phyloP scores from a whole-genome alignment of 2,329 filamentous ascomycete species.

The Colletotrichum ledebouriae region DNA sequence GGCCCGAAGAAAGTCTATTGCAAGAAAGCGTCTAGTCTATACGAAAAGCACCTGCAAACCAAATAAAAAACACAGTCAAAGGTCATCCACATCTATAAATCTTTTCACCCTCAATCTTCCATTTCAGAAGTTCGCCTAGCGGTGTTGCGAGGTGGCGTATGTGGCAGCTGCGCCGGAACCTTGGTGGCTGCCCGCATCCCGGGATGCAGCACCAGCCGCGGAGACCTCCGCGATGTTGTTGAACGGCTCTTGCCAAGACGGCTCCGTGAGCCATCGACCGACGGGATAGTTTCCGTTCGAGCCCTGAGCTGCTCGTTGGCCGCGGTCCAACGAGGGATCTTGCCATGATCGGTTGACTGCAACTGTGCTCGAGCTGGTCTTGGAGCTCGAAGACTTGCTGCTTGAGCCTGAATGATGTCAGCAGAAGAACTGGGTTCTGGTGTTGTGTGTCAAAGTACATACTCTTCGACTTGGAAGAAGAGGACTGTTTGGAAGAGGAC shows the following conservation, averaged over 20 bases:
- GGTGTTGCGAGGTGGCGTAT: slow-evolving; percentile 30
- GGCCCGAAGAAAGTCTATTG: slow-evolving; percentile 8
- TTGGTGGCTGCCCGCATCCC: slow-evolving; percentile 5
- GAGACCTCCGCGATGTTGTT: slow-evolving; percentile 37
- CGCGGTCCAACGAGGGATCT: slow-evolving; percentile 21
- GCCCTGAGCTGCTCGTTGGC: slow-evolving; percentile 7
- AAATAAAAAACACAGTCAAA: not conserved
- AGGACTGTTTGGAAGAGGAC: slow-evolving; percentile 22
- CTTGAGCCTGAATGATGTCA: not conserved
- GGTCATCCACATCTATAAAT: not conserved
- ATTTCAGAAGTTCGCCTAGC: not conserved
- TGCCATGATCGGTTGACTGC: slow-evolving; percentile 34
- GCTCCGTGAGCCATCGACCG: slow-evolving; percentile 36
- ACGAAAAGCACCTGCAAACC: not conserved
- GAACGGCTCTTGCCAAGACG: slow-evolving; percentile 38
- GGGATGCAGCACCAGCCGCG: slow-evolving; percentile 23
- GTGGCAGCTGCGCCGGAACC: slow-evolving; percentile 31
- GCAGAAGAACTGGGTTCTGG: not conserved
- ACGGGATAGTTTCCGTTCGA: slow-evolving; percentile 13
- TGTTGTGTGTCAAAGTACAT: not conserved
- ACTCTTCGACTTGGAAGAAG: slow-evolving; percentile 32
- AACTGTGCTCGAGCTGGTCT: slow-evolving; percentile 13
- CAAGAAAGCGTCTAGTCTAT: slow-evolving; percentile 5
- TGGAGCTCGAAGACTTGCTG: not conserved
- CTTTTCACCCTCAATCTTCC: not conserved